These are phyloP conservation scores for Pseudoscleropodium purum DNA, from an alignment of 225 moss, liverwort and hornwort species.

Conservation along the genomic window DNA sequence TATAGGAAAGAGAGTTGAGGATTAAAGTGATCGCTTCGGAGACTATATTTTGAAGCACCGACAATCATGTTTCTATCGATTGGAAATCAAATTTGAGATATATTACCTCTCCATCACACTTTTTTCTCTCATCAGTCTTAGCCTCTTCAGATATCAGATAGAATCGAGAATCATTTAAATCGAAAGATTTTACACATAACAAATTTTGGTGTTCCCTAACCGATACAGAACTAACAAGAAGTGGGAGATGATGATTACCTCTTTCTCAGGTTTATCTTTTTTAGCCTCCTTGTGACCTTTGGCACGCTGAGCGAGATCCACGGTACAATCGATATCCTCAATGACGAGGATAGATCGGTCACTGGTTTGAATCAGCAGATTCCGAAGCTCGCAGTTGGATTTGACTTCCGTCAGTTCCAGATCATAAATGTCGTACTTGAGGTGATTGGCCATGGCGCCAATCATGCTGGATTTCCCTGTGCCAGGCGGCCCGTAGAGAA, in stretches of 20 bases:
- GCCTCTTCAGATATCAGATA: not conserved
- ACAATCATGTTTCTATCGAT: not conserved
- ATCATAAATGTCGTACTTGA: constrained; percentile 65
- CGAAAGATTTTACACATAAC: no score
- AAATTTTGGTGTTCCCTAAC: not conserved
- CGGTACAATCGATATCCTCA: constrained; percentile 75
- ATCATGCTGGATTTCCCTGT: constrained; percentile 84
- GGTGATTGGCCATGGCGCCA: constrained; percentile 66
- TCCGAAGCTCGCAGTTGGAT: constrained; percentile 25
- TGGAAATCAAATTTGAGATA: not conserved
- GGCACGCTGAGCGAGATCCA: constrained; percentile 50
- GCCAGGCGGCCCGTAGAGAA: constrained; percentile 62
- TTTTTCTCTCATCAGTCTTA: not conserved
- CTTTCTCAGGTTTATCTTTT: not conserved
- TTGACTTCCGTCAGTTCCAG: constrained; percentile 66
- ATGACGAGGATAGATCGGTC: constrained; percentile 68
- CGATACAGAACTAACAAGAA: not conserved
- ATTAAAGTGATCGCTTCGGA: not conserved
- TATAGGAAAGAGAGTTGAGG: not conserved
- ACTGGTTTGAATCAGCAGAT: constrained; percentile 44
- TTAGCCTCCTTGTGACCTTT: not conserved
- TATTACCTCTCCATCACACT: not conserved
- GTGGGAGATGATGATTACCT: not conserved
- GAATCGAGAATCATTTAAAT: not conserved
- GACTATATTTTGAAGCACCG: not conserved